Conservation (phyloP, 2,329 filamentous ascomycete species). For the Phoma sp. region DNA sequence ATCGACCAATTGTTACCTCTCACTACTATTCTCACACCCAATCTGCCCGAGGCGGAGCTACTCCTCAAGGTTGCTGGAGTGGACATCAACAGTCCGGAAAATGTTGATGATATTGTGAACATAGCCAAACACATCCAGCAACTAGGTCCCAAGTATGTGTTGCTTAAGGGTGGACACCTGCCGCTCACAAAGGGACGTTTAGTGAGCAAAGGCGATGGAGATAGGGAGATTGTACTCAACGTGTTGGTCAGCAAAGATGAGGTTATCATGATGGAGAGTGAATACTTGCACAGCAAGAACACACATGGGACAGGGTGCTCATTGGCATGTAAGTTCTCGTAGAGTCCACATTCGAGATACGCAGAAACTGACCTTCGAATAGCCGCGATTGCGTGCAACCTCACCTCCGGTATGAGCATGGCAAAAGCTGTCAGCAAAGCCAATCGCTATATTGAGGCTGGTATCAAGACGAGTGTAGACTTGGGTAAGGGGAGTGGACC, state of each 20-base stretch:
- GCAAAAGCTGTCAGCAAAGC: conserved; percentile 70
- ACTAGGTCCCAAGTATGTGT: conserved; percentile 79
- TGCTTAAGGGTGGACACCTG: conserved; percentile 91
- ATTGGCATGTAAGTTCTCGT: conserved; percentile 73
- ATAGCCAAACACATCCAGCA: conserved; percentile 71
- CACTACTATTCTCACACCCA: conserved; percentile 76
- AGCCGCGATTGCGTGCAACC: conserved; percentile 78
- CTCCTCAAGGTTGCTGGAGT: conserved; percentile 65
- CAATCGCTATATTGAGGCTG: conserved; percentile 74
- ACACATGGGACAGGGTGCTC: conserved; percentile 97
- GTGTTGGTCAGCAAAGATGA: conserved; percentile 71
- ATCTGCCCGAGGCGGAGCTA: conserved; percentile 76
- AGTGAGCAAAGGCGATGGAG: conserved; percentile 64
- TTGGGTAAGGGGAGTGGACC: conserved; percentile 74
- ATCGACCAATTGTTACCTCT: conserved; percentile 67
- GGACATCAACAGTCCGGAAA: conserved; percentile 57
- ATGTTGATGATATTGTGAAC: conserved; percentile 70
- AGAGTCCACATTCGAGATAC: neutral
- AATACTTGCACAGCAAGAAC: conserved; percentile 76
- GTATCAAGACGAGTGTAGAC: conserved; percentile 69
- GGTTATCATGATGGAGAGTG: conserved; percentile 70
- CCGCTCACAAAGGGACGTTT: conserved; percentile 72
- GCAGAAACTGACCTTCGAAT: neutral
- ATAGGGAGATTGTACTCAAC: conserved; percentile 75
- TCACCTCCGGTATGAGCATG: conserved; percentile 67